phyloP scores from a whole-genome alignment of 2,329 filamentous ascomycete species.

The Phialophora chinensis region DNA sequence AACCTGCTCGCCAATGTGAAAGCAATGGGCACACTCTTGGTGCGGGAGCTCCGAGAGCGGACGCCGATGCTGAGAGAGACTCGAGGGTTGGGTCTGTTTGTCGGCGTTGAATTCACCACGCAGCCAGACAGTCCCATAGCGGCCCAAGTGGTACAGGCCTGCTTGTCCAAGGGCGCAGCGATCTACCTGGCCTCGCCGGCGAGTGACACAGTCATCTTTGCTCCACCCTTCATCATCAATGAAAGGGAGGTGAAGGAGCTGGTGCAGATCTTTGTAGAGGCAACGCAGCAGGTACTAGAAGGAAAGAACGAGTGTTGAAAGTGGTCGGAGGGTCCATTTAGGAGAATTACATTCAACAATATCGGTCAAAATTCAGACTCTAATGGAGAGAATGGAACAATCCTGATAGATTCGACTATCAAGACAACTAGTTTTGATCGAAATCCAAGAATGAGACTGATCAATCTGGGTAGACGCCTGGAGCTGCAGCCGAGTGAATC shows the following conservation, averaged over 20 bases:
- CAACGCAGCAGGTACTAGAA: conserved; percentile 7
- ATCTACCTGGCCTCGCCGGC: conserved; percentile 59
- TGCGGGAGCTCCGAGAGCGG: conserved; percentile 48
- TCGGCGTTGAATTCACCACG: conserved; percentile 60
- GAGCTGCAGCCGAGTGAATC: no score
- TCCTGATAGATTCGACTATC: no score
- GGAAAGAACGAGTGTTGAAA: not conserved
- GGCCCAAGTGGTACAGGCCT: conserved; percentile 59
- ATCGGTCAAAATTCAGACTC: no score
- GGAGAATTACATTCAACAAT: no score
- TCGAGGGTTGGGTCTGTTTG: conserved; percentile 63
- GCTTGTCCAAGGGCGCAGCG: conserved; percentile 53
- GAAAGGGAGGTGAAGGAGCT: conserved; percentile 55
- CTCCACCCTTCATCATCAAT: conserved; percentile 60
- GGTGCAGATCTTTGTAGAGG: conserved; percentile 49
- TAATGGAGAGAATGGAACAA: no score
- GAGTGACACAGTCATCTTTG: conserved; percentile 58
- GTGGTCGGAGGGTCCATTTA: no score
- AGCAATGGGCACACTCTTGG: conserved; percentile 44
- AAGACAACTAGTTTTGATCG: no score
- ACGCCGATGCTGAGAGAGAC: conserved; percentile 62
- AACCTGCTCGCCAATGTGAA: conserved; percentile 54
- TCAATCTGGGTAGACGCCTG: no score
- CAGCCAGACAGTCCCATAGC: conserved; percentile 46
- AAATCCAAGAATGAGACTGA: no score